phyloP scores from a whole-genome alignment of 306 rosid species.

The Pyrus communis region DNA sequence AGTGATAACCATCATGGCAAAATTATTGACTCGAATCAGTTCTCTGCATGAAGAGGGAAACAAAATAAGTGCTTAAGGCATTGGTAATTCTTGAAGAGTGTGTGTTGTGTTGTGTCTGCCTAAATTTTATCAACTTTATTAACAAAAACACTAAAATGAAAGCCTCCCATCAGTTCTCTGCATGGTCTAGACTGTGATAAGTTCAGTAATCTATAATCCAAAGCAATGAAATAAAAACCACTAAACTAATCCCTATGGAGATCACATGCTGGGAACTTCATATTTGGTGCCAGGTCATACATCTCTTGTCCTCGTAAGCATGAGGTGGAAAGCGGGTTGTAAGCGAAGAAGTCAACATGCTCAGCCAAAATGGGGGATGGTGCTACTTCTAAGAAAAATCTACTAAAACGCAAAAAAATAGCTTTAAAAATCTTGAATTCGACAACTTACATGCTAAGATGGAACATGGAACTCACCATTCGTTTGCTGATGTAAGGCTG shows the following conservation, averaged over 20 bases:
- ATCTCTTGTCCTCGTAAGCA: background rate
- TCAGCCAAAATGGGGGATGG: background rate
- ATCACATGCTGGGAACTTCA: background rate
- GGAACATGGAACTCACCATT: constrained; percentile 53
- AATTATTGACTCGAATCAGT: constrained; percentile 30
- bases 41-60: constrained; percentile 31
- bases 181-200: background rate
- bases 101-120: background rate
- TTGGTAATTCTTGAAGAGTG: background rate
- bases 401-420: background rate
- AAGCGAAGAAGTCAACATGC: background rate
- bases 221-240: background rate
- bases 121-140: background rate
- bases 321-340: background rate
- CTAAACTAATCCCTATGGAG: background rate
- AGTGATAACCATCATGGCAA: constrained; percentile 2
- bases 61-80: background rate
- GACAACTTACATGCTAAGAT: background rate
- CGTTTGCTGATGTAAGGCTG: constrained; percentile 85
- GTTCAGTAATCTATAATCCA: background rate
- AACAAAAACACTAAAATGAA: background rate
- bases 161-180: background rate
- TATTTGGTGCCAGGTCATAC: background rate
- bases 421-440: background rate
- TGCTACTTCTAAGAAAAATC: no score